Conservation (phyloP, 2,329 filamentous ascomycete genomes). For the Colletotrichum incanum region DNA sequence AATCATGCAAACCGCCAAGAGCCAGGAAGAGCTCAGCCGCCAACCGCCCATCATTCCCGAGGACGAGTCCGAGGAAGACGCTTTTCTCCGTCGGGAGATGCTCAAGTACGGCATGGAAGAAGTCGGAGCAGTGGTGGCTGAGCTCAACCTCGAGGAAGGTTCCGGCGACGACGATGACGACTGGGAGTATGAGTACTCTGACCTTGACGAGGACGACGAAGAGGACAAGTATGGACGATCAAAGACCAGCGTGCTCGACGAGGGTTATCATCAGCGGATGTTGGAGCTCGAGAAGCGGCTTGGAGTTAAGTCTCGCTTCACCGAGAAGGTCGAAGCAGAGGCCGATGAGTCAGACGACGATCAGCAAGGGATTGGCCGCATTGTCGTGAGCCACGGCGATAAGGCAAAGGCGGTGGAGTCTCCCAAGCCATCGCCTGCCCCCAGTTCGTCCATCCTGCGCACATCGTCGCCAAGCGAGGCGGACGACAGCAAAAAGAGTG, state of each 20-base stretch:
- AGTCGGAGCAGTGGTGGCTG: slow-evolving; percentile 91
- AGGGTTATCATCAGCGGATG: slow-evolving; percentile 88
- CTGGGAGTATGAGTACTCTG: slow-evolving; percentile 64
- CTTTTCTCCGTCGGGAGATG: slow-evolving; percentile 87
- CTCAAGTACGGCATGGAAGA: slow-evolving; percentile 90
- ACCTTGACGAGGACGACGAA: slow-evolving; percentile 73
- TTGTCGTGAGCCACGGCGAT: slow-evolving; percentile 60
- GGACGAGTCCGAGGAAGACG: slow-evolving; percentile 85
- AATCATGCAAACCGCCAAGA: slow-evolving; percentile 71
- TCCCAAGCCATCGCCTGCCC: slow-evolving; percentile 19
- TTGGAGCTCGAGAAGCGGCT: slow-evolving; percentile 85
- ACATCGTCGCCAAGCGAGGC: slow-evolving; percentile 39
- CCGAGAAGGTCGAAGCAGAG: slow-evolving; percentile 54
- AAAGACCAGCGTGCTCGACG: slow-evolving; percentile 76
- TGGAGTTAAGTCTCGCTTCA: slow-evolving; percentile 68
- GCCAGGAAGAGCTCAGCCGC: slow-evolving; percentile 65
- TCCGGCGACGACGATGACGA: slow-evolving; percentile 68
- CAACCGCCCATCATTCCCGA: slow-evolving; percentile 75
- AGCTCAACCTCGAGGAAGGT: slow-evolving; percentile 86
- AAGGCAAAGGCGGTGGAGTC: slow-evolving; percentile 21
- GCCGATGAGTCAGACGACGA: slow-evolving; percentile 56
- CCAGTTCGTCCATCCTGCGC: slow-evolving; percentile 41
- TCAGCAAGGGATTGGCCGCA: slow-evolving; percentile 70
- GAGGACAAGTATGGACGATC: slow-evolving; percentile 85
- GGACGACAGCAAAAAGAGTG: slow-evolving; percentile 73